These are phyloP conservation scores for Pichiaceae sp. DNA, from an alignment of 1,139 yeast genomes.

Conservation along the genomic window DNA sequence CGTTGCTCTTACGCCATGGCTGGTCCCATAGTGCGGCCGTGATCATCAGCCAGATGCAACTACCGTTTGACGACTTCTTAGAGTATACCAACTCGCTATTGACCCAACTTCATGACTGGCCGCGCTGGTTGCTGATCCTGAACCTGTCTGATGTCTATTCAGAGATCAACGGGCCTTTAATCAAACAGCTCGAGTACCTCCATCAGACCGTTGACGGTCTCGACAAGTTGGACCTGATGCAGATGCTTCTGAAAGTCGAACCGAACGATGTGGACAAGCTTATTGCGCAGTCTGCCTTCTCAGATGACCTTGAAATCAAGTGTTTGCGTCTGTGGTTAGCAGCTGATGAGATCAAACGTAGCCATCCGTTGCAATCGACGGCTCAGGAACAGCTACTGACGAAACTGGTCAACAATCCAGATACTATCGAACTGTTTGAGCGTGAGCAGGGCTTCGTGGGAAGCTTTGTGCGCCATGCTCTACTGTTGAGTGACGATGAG, in stretches of 20 bases:
- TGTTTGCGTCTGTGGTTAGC: neutral
- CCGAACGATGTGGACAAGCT: neutral
- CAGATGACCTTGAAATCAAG: neutral
- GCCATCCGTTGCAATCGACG: neutral
- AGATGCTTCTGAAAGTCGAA: neutral
- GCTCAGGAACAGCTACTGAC: neutral
- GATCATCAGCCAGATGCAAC: conserved; percentile 5
- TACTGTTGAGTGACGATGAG: neutral
- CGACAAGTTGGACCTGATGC: conserved; percentile 6
- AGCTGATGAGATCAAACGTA: neutral
- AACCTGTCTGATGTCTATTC: conserved; percentile 5
- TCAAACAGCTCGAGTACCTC: conserved; percentile 9
- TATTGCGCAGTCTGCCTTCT: neutral
- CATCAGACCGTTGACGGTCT: conserved; percentile 2
- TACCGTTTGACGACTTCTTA: conserved; percentile 10
- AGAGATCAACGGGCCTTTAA: conserved; percentile 5
- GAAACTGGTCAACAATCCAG: neutral
- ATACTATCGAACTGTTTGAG: neutral
- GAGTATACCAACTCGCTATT: conserved; percentile 7
- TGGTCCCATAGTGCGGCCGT: conserved; percentile 14
- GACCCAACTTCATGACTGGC: conserved; percentile 7
- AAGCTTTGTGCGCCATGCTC: neutral
- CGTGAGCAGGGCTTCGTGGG: neutral
- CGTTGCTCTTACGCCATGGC: conserved; percentile 6
- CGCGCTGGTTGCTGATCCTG: conserved; percentile 6